Conservation (phyloP, 2,329 filamentous ascomycete species). For the Pseudocercospora fijiensis region DNA sequence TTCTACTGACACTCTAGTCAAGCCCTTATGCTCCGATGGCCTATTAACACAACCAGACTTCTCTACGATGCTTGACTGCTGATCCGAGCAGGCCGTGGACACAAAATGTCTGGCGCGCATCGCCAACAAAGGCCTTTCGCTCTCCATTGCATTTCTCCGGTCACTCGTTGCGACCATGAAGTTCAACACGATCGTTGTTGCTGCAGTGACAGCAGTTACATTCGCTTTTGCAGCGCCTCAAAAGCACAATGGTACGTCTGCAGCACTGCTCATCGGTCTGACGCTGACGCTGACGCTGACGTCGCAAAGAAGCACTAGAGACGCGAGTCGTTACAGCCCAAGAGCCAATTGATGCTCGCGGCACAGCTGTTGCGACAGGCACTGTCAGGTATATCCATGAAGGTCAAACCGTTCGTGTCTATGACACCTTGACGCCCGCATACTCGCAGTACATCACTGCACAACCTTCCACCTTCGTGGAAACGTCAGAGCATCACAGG, state of each 20-base stretch:
- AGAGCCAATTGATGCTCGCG: not conserved
- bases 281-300: not conserved
- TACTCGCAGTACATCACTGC: not conserved
- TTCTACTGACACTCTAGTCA: slow-evolving; percentile 6
- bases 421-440: not conserved
- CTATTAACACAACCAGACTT: slow-evolving; percentile 7
- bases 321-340: not conserved
- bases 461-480: not conserved
- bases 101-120: slow-evolving; percentile 15
- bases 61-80: not conserved
- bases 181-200: slow-evolving; percentile 17
- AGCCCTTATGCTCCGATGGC: slow-evolving; percentile 4
- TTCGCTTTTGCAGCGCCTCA: slow-evolving; percentile 15
- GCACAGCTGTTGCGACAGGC: not conserved
- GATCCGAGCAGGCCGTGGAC: not conserved
- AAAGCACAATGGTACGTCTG: not conserved
- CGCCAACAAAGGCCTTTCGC: not conserved
- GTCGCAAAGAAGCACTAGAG: not conserved
- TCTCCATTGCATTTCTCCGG: slow-evolving; percentile 5
- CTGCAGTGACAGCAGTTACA: slow-evolving; percentile 15
- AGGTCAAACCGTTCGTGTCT: not conserved
- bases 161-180: slow-evolving; percentile 22
- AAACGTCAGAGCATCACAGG: not conserved
- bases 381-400: not conserved
- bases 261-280: not conserved